A percentile compares a stretch with the other conserved stretches of the same genome.
phyloP scores from a whole-genome alignment of 202 grass and related monocot genomes.

The Miscanthus sacchariflorus region DNA sequence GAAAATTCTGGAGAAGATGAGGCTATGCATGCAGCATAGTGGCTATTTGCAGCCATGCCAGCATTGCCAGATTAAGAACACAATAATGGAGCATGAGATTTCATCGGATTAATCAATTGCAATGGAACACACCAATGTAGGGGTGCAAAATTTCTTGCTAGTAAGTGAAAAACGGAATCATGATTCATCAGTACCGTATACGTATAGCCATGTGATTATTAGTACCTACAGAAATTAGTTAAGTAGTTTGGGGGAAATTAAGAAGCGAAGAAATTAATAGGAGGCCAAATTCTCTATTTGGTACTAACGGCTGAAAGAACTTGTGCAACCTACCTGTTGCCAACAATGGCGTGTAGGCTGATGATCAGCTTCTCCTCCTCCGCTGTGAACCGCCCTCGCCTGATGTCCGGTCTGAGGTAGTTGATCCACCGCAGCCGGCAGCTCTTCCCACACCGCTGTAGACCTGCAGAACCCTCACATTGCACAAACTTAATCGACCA shows the following conservation, averaged over 20 bases:
- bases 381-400: constrained; percentile 83
- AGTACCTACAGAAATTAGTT: background rate
- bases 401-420: constrained; percentile 92
- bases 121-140: constrained; percentile 19
- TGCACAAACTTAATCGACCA: background rate
- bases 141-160: background rate
- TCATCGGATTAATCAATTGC: background rate
- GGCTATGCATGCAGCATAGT: background rate
- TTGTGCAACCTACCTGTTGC: constrained; percentile 71
- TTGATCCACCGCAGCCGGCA: constrained; percentile 98
- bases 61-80: constrained; percentile 17
- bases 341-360: constrained; percentile 95
- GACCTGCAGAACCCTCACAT: constrained; percentile 56
- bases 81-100: background rate
- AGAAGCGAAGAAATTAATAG: background rate
- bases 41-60: background rate
- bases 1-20: constrained; percentile 13
- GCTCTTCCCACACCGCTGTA: constrained; percentile 96
- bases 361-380: constrained; percentile 99
- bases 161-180: background rate
- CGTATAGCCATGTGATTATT: background rate
- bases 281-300: background rate
- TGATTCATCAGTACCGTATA: background rate
- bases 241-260: background rate
- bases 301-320: background rate